Conservation (phyloP, 768 basidiomycete genomes). For the Lactifluus echinatus region DNA sequence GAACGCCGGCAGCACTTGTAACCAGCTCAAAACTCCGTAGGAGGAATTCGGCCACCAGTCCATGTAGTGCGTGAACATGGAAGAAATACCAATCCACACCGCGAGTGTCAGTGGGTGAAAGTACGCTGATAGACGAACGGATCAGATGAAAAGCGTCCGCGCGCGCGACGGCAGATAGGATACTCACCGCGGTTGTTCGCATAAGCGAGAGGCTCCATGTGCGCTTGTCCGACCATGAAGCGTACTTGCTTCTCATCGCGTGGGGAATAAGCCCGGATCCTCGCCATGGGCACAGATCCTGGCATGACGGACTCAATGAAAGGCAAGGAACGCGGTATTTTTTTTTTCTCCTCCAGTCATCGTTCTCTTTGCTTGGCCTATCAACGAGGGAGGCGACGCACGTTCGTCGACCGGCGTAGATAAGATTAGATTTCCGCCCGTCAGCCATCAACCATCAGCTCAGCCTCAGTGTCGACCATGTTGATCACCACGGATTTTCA, state of each 20-base stretch:
- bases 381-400: constrained; percentile 9
- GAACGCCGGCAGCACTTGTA: constrained; percentile 57
- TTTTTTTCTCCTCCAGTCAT: not conserved
- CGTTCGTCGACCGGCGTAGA: constrained; percentile 21
- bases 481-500: constrained; percentile 71
- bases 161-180: not conserved
- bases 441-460: too few species aligned
- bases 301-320: constrained; percentile 11
- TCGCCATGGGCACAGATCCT: constrained; percentile 24
- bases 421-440: not conserved
- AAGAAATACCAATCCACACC: constrained; percentile 54
- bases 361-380: not conserved
- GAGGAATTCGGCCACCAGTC: constrained; percentile 56
- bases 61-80: constrained; percentile 49
- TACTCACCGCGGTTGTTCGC: constrained; percentile 53
- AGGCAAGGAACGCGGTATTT: not conserved
- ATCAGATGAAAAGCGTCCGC: not conserved
- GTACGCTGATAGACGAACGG: constrained; percentile 35
- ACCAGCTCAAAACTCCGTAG: constrained; percentile 40
- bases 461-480: constrained; percentile 40
- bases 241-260: constrained; percentile 52
- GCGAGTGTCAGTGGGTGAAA: constrained; percentile 49
- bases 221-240: constrained; percentile 56
- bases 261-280: constrained; percentile 44
- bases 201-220: constrained; percentile 56